phyloP scores from a whole-genome alignment of 2,329 filamentous ascomycete genomes.

The Aspergillus hiratsukae region DNA sequence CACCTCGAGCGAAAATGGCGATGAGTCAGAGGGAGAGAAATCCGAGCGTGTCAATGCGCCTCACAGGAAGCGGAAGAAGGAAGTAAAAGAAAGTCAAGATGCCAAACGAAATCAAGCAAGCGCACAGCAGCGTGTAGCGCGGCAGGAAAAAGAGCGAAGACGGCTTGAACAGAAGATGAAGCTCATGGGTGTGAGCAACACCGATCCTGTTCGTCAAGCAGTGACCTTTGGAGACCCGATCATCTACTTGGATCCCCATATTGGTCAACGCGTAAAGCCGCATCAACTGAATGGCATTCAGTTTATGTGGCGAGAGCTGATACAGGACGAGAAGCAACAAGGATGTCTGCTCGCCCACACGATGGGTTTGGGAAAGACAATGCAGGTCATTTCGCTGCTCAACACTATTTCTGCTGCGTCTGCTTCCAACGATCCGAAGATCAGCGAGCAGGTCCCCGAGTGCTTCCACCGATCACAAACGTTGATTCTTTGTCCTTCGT shows the following conservation, averaged over 20 bases:
- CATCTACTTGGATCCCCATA: constrained; percentile 56
- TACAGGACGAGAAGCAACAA: constrained; percentile 58
- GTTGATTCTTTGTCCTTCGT: constrained; percentile 70
- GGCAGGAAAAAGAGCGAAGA: constrained; percentile 51
- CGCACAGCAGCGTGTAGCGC: constrained; percentile 50
- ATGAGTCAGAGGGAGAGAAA: not conserved
- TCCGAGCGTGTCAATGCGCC: constrained; percentile 22
- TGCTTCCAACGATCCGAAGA: constrained; percentile 51
- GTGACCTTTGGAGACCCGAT: constrained; percentile 41
- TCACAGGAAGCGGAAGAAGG: constrained; percentile 45
- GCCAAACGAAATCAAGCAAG: constrained; percentile 53
- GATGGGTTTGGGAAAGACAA: constrained; percentile 90
- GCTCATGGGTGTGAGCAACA: constrained; percentile 28
- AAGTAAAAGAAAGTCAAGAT: constrained; percentile 46
- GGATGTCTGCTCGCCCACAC: constrained; percentile 82
- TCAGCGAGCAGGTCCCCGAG: constrained; percentile 64
- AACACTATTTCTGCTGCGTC: constrained; percentile 66
- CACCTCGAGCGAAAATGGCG: not conserved
- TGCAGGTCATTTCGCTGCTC: constrained; percentile 84
- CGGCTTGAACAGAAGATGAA: constrained; percentile 28
- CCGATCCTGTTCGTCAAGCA: constrained; percentile 45
- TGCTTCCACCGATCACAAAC: constrained; percentile 60
- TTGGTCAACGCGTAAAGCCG: constrained; percentile 64
- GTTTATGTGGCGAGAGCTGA: constrained; percentile 84
- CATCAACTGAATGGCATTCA: constrained; percentile 79